Evolutionary conservation across 139 green algal species (phyloP), one percentile per base, ranked within the genome.

Genomic region (Chlamydomonas sphaeroides): DNA sequence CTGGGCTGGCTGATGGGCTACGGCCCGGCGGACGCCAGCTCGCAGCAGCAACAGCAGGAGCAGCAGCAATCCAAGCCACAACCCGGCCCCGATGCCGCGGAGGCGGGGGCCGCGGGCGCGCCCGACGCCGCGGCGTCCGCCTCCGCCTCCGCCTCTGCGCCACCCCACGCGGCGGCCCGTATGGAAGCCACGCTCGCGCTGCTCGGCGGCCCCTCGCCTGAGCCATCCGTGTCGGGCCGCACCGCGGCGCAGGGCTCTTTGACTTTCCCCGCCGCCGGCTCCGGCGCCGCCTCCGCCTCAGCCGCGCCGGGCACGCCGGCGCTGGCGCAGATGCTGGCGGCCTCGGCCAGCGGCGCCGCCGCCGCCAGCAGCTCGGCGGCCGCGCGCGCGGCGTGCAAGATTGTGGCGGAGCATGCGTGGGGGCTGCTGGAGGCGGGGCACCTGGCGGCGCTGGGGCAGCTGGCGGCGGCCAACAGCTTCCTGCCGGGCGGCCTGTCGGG

Each of bases 321-420:
- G 0, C 79, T 68, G 21, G 49, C 56, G n/a, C 57, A 33, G n/a
- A 33, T 49, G 32, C 30, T 41, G 35, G 48, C 69, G 30, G 35
- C 48, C 33, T 35, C 56, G 2, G 33, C 48, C 32, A 23, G 5
- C 23, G 11, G 6, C 42, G 21, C 42, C 21, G 74, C 49, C 35
- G n/a, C 30, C 59, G 26, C 23, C 51, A 26, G 21, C 25, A 49
- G 36, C n/a, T 68, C 78, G 10, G 76, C 63, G 0, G 62, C 80
- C 35, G 82, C 75, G 8, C 61, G 45, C 20, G 53, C 76, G 18
- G 85, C 89, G 7, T 93, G 90, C 80, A 32, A 39, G 38, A 33
- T 89, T 28, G 82, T 95, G 26, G 88, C 84, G 25, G 82, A 86
- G 17, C 86, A 92, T 39, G 91, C 70, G 2, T 94, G 90, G 89